A percentile compares a stretch with the other conserved stretches of the same genome.
These are phyloP conservation scores for Tulasnella sp. DNA, from an alignment of 768 basidiomycete species.

Conservation along the genomic window DNA sequence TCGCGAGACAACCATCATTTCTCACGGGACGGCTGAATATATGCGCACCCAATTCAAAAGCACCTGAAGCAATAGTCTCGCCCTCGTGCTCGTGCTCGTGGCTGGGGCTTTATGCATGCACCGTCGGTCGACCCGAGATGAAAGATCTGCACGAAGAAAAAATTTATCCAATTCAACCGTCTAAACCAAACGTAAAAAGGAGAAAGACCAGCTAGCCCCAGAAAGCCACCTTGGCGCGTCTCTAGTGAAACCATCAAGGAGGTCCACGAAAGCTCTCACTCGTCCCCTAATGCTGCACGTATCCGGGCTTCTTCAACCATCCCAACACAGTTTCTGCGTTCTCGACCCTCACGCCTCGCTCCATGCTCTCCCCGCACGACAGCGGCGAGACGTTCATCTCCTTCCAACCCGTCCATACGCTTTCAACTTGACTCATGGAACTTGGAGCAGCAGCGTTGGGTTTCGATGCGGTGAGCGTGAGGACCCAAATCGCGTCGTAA, in stretches of 20 bases:
- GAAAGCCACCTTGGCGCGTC: background rate
- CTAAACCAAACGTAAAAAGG: background rate
- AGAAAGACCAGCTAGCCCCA: background rate
- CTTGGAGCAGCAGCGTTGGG: constrained; percentile 38
- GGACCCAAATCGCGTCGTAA: constrained; percentile 94
- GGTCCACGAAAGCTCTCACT: background rate
- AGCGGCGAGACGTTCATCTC: constrained; percentile 72
- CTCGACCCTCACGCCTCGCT: constrained; percentile 68
- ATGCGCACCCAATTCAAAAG: too few relatives aligned
- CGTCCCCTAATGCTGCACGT: background rate
- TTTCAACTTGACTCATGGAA: constrained; percentile 65
- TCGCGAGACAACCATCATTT: too few relatives aligned
- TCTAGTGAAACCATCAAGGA: background rate
- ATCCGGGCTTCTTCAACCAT: constrained; percentile 10
- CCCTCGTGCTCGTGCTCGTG: background rate
- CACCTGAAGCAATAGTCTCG: background rate
- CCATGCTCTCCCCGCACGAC: constrained; percentile 68
- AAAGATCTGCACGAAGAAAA: background rate
- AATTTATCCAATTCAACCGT: background rate
- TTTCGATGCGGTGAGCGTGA: constrained; percentile 61
- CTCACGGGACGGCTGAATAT: too few relatives aligned
- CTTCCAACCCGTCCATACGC: constrained; percentile 66
- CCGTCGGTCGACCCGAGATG: background rate
- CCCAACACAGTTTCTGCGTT: constrained; percentile 42
- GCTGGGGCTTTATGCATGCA: background rate